A percentile compares a stretch with the other conserved stretches of the same genome.
These are phyloP conservation scores for Clausena lansium DNA, from an alignment of 345 rosid genomes.

Conservation along the genomic window DNA sequence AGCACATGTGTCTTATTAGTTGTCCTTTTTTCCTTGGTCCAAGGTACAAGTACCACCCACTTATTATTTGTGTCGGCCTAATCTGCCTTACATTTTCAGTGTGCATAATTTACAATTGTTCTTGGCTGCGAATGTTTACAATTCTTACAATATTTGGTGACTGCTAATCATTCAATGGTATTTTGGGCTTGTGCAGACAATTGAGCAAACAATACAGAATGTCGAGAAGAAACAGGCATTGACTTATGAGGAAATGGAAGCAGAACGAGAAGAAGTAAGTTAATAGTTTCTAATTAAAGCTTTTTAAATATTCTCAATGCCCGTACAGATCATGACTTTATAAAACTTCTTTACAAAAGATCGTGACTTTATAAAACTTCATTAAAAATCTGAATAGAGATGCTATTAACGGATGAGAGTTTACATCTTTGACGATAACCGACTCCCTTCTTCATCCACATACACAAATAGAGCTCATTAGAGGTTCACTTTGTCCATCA, in stretches of 20 bases:
- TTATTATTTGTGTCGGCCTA: background rate
- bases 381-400: background rate
- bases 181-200: conserved; percentile 44
- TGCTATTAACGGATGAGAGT: background rate
- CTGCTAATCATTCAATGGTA: background rate
- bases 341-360: background rate
- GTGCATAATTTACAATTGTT: background rate
- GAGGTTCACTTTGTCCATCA: background rate
- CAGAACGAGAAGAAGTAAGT: conserved; percentile 86
- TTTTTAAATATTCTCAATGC: background rate
- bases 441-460: background rate
- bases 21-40: background rate
- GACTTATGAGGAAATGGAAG: conserved; percentile 96
- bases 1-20: conserved; percentile 18
- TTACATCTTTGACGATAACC: background rate
- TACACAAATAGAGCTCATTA: background rate
- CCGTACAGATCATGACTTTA: background rate
- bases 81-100: conserved; percentile 3
- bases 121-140: background rate
- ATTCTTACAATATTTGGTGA: background rate
- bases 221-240: conserved; percentile 90
- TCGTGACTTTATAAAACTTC: background rate
- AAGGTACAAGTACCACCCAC: background rate
- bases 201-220: conserved; percentile 73
- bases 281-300: background rate